Evolutionary conservation across 1,284 basidiomycete genomes (phyloP), one percentile per base, ranked within the genome.

Genomic region (Mycena citricolor): DNA sequence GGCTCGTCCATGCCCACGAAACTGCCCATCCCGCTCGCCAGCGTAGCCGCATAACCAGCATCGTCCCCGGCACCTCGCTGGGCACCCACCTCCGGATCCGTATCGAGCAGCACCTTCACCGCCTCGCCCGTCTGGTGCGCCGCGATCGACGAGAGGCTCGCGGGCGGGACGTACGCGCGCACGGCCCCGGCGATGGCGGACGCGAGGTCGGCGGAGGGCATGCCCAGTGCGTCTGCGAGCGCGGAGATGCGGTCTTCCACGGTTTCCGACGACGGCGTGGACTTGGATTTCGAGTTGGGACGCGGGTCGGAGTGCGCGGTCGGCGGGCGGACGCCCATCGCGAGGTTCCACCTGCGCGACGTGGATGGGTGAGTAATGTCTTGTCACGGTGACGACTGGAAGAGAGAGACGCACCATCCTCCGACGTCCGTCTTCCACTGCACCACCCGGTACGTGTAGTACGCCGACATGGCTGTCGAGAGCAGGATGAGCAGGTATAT

Each of bases 161-260:
- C 52, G 10, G 54, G 52, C 13, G 54, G 54, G 5, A 56, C 49
- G 39, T 56, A 33, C 34, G 51, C 41, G 37, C 50, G 44, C 26
- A 54, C 52, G 0, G 54, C 54, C 26, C 40, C 54, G 1, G 54
- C 79, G 41, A 86, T 79, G 1, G 81, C 83, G 19, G 67, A 68
- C 2, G 83, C 81, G 3, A 87, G 65, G 34, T 83, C 77, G 25
- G 65, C 64, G 11, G 79, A 70, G 3, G 76, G 71, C 58, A 86
- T 74, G 2, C 81, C 84, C 21, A 87, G 64, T 16, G 74, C 77
- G 6, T 64, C 60, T 11, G 84, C 84, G 12, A 86, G 66, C 14
- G 71, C 75, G 40, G 76, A 71, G 42, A 86, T 76, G 26, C 71
- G 67, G 5, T 69, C 64, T 53, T 85, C 81, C 22, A 83, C 69